A percentile compares a stretch with the other conserved stretches of the same genome.
Evolutionary conservation across 257 asterid species (phyloP).

Genomic region (Orobanche coerulescens): DNA sequence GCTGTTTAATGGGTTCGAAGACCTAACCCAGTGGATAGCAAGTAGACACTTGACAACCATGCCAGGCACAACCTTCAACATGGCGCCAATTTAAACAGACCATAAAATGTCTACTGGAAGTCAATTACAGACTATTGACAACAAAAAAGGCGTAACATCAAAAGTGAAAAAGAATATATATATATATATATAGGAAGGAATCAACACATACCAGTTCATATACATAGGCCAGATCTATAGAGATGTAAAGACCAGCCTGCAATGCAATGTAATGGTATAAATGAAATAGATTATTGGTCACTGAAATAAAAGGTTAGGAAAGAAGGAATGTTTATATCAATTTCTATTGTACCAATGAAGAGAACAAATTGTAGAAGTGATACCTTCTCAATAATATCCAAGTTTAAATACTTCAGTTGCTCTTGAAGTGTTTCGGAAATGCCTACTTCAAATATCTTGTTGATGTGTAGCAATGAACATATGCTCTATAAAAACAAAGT

Average conservation of each 20-base stretch:
- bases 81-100: not conserved
- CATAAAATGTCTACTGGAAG: constrained; percentile 2
- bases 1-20: no score
- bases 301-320: constrained; percentile 1
- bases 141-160: not conserved
- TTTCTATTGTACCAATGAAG: not conserved
- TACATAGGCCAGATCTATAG: constrained; percentile 70
- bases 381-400: constrained; percentile 83
- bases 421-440: constrained; percentile 68
- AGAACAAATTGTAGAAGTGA: constrained; percentile 9
- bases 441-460: constrained; percentile 90
- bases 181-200: not conserved
- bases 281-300: not conserved
- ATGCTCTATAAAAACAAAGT: constrained; percentile 57
- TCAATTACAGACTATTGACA: constrained; percentile 11
- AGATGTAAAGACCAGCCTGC: constrained; percentile 70
- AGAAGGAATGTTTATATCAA: not conserved
- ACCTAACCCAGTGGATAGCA: no score
- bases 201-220: constrained; percentile 64
- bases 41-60: no score
- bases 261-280: constrained; percentile 14
- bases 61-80: no score
- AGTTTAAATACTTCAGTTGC: constrained; percentile 47
- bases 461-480: constrained; percentile 76
- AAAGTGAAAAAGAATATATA: not conserved